A percentile compares a stretch with the other conserved stretches of the same genome.
Conservation (phyloP, 768 basidiomycete genomes). For the Rickenella mellea region DNA sequence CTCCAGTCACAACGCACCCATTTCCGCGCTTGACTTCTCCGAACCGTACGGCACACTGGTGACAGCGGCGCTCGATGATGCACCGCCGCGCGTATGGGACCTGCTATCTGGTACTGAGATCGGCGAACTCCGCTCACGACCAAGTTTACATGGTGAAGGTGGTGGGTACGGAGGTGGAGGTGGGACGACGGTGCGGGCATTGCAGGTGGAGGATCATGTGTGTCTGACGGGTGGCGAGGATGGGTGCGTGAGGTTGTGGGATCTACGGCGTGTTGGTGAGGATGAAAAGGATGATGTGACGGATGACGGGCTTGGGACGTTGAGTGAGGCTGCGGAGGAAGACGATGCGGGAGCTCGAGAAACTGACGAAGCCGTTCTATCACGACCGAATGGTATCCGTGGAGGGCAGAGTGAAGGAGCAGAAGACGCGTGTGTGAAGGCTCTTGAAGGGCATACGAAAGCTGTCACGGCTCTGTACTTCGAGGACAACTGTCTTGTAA, state of each 20-base stretch:
- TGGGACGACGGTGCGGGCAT: slow-evolving; percentile 68
- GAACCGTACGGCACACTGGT: slow-evolving; percentile 95
- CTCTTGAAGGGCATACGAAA: slow-evolving; percentile 87
- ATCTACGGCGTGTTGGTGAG: slow-evolving; percentile 74
- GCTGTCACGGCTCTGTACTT: slow-evolving; percentile 91
- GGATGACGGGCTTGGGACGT: slow-evolving; percentile 42
- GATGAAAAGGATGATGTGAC: slow-evolving; percentile 51
- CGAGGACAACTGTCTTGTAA: slow-evolving; percentile 86
- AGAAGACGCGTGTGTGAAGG: slow-evolving; percentile 56
- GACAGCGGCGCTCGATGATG: slow-evolving; percentile 76
- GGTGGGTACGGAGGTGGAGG: no score
- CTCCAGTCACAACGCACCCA: slow-evolving; percentile 67
- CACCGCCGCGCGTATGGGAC: slow-evolving; percentile 91
- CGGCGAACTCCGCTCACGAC: slow-evolving; percentile 66
- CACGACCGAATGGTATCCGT: slow-evolving; percentile 29
- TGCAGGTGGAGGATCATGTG: slow-evolving; percentile 88
- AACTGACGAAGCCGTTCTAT: slow-evolving; percentile 20
- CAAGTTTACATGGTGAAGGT: no score
- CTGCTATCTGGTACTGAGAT: slow-evolving; percentile 82
- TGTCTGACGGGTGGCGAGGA: slow-evolving; percentile 90
- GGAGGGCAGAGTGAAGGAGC: slow-evolving; percentile 29
- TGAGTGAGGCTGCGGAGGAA: slow-evolving; percentile 61
- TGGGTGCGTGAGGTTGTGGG: slow-evolving; percentile 82
- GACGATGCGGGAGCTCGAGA: slow-evolving; percentile 34
- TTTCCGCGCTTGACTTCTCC: slow-evolving; percentile 87